Base-by-base conservation (phyloP, 164 flowering plant genomes). In the Chimonanthus salicifolius region DNA sequence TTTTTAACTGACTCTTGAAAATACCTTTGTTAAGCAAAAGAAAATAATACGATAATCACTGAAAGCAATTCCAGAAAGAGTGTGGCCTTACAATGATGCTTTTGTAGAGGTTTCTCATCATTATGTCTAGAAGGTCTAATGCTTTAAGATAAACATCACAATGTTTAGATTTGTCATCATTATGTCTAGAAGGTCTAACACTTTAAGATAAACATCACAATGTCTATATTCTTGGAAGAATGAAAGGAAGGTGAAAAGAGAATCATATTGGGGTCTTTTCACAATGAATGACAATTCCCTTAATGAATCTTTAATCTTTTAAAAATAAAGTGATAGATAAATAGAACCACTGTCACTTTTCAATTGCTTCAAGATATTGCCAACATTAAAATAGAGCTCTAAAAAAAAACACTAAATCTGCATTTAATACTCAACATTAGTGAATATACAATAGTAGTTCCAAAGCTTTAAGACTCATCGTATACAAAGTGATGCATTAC, bases 401-500 rank as follows among this genome's bases (percentile, higher is more conserved):
- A 0, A 33, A 33, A 33, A 33, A 33, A 33, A 33, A 33, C 33
- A 33, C 33, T 33, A 33, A 33, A 33, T 6, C 47, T 49, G 44
- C 69, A 44, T 45, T 45, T 45, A 66, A 18, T 45, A n/a, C 45
- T 63, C 11, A 5, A 43, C 3, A 66, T 10, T 44, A 7, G 2
- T 5, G 20, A 16, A 16, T 66, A 43, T 5, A 66, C 13, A 54
- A n/a, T 33, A 66, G 54, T 8, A 20, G 58, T 49, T n/a, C 18
- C 7, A 62, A 48, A 62, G 13, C 16, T 44, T 46, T 7, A 49
- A 33, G 20, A 66, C 9, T 46, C 69, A 43, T 44, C 44, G 33
- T 8, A 8, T 63, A 20, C 11, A 66, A 65, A 43, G 16, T 7
- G 7, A 48, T 49, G 46, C 48, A 58, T 78, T 70, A 94, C 99